These are phyloP conservation scores for Hymenoscyphus linearis DNA, from an alignment of 2,329 filamentous ascomycete genomes.

Conservation along the genomic window DNA sequence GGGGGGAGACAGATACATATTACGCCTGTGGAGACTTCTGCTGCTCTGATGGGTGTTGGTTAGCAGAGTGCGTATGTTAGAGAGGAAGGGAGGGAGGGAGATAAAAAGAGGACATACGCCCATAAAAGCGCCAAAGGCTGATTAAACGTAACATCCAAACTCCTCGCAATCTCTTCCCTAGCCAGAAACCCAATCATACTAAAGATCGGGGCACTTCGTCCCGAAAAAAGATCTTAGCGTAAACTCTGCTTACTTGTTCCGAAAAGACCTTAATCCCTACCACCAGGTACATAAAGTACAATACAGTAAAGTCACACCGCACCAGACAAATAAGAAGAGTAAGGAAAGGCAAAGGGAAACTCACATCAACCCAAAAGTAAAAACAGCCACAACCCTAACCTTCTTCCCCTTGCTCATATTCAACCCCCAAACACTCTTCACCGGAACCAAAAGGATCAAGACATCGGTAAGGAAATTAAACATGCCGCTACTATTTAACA, in stretches of 20 bases:
- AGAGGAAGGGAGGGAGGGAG: neutral
- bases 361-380: conserved; percentile 6
- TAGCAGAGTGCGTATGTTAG: neutral
- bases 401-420: conserved; percentile 5
- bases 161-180: neutral
- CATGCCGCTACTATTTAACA: neutral
- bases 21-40: neutral
- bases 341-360: neutral
- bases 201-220: neutral
- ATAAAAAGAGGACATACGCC: neutral
- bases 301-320: too few relatives aligned
- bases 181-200: neutral
- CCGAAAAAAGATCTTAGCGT: neutral
- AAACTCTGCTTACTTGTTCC: too few relatives aligned
- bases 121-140: neutral
- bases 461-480: conserved; percentile 3
- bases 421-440: conserved; percentile 1
- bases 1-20: neutral
- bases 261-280: too few relatives aligned
- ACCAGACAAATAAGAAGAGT: too few relatives aligned
- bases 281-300: too few relatives aligned
- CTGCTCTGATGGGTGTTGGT: neutral
- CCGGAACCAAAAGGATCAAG: conserved; percentile 1
- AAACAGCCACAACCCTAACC: conserved; percentile 2
- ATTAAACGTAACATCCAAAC: neutral